phyloP scores from a whole-genome alignment of 2,329 filamentous ascomycete species.

The Verticillium nubilum region DNA sequence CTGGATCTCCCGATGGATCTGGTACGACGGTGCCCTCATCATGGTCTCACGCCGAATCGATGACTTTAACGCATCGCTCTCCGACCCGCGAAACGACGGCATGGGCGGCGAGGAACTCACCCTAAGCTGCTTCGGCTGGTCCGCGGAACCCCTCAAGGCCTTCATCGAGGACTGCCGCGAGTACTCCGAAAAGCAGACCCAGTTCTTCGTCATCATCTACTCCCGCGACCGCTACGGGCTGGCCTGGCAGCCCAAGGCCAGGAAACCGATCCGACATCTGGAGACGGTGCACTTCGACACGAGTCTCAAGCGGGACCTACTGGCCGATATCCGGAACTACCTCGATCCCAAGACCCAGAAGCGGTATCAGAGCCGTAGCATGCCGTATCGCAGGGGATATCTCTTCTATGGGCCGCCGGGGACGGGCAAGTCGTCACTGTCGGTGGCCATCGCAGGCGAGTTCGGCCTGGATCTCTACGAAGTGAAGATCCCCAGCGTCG shows the following conservation, averaged over 20 bases:
- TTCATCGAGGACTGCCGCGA: slow-evolving; percentile 42
- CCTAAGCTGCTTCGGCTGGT: slow-evolving; percentile 45
- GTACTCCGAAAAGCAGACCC: slow-evolving; percentile 39
- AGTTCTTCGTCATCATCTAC: slow-evolving; percentile 46
- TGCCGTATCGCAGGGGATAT: slow-evolving; percentile 43
- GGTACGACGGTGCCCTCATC: slow-evolving; percentile 39
- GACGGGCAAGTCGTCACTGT: slow-evolving; percentile 54
- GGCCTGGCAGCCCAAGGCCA: slow-evolving; percentile 42
- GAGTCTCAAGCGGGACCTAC: slow-evolving; percentile 36
- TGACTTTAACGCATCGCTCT: slow-evolving; percentile 27
- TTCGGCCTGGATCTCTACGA: slow-evolving; percentile 46
- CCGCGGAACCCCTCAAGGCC: slow-evolving; percentile 39
- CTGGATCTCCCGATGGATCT: slow-evolving; percentile 42
- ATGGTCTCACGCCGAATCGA: slow-evolving; percentile 35
- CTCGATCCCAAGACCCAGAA: slow-evolving; percentile 39
- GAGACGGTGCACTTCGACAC: slow-evolving; percentile 47
- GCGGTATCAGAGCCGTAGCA: slow-evolving; percentile 57
- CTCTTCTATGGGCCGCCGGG: slow-evolving; percentile 60
- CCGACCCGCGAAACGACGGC: slow-evolving; percentile 38
- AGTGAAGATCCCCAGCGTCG: slow-evolving; percentile 41
- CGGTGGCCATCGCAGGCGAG: slow-evolving; percentile 44
- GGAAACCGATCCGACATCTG: slow-evolving; percentile 41
- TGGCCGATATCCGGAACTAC: slow-evolving; percentile 47
- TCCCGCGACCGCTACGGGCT: slow-evolving; percentile 38
- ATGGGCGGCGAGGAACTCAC: slow-evolving; percentile 40